Evolutionary conservation across 306 rosid species (phyloP), one percentile per base, ranked within the genome.

Genomic region (Inga leiocalycina): DNA sequence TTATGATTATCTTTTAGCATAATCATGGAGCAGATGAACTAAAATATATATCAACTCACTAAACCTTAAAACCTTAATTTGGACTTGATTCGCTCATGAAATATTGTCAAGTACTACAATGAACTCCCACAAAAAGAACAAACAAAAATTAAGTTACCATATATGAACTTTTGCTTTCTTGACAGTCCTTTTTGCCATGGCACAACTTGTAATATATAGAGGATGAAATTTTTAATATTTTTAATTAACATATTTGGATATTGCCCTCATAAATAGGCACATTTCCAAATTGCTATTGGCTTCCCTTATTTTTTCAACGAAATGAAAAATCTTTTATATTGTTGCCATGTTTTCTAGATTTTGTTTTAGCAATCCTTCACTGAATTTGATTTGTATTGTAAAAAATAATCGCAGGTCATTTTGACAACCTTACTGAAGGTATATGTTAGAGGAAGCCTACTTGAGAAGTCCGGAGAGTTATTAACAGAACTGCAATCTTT

Each of bases 391-490:
- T 75, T 44, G 56, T 61, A 61, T 67, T 78, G 43, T 39, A 34
- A n/a, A n/a, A n/a, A n/a, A n/a, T n/a, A n/a, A n/a, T n/a, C n/a
- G n/a, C n/a, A n/a, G n/a, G n/a, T n/a, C n/a, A n/a, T n/a, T n/a
- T n/a, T n/a, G n/a, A n/a, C n/a, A n/a, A n/a, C n/a, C n/a, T n/a
- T n/a, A n/a, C n/a, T n/a, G n/a, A n/a, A n/a, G n/a, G n/a, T n/a
- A n/a, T n/a, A n/a, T n/a, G n/a, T n/a, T n/a, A n/a, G n/a, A n/a
- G n/a, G n/a, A n/a, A n/a, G n/a, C n/a, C n/a, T n/a, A n/a, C n/a
- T n/a, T n/a, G n/a, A n/a, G 62, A 93, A 92, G 84, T 93, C 99
- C 37, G 90, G 91, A 79, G 90, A 93, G 73, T 81, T 93, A 59
- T 81, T 95, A 85, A 82, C 85, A 16, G 90, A 95, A 82, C 84